phyloP scores from a whole-genome alignment of 371 early-diverging fungal genomes.

The Apophysomyces trapeziformis region DNA sequence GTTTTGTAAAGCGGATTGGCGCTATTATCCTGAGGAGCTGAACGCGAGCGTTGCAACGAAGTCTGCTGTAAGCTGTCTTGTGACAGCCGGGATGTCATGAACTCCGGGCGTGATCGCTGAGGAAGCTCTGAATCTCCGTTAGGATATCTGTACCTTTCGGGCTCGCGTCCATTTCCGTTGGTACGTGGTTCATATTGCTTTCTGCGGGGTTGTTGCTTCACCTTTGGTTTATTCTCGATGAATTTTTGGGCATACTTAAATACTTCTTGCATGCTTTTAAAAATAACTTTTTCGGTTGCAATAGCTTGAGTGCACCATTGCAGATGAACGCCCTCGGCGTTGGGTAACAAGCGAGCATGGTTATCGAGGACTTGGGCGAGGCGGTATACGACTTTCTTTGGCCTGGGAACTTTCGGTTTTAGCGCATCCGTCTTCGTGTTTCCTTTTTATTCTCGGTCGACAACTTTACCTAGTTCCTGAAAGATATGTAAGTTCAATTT shows the following conservation, averaged over 20 bases:
- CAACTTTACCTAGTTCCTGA: constrained; percentile 67
- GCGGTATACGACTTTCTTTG: constrained; percentile 80
- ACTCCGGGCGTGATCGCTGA: background rate
- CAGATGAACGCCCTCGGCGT: constrained; percentile 74
- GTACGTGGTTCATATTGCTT: constrained; percentile 36
- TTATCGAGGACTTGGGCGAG: constrained; percentile 72
- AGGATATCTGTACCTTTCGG: constrained; percentile 6
- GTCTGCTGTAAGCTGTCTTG: constrained; percentile 21
- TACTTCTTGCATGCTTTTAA: constrained; percentile 82
- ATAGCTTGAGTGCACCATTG: constrained; percentile 70
- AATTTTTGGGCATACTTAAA: constrained; percentile 70
- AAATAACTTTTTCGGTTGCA: constrained; percentile 72
- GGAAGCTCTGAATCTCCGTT: constrained; percentile 4
- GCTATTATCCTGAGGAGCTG: constrained; percentile 26
- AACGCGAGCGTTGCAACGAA: constrained; percentile 16
- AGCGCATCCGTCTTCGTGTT: constrained; percentile 2
- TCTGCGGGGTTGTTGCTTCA: constrained; percentile 33
- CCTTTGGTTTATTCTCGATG: constrained; percentile 57
- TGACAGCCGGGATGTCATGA: constrained; percentile 4
- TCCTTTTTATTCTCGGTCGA: background rate
- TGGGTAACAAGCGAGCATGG: constrained; percentile 62
- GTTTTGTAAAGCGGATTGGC: constrained; percentile 81
- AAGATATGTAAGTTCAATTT: constrained; percentile 81
- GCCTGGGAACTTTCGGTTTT: constrained; percentile 35
- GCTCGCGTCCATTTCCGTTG: constrained; percentile 12